These are phyloP conservation scores for Cyanodermella asteris DNA, from an alignment of 2,329 filamentous ascomycete genomes.

Conservation along the genomic window DNA sequence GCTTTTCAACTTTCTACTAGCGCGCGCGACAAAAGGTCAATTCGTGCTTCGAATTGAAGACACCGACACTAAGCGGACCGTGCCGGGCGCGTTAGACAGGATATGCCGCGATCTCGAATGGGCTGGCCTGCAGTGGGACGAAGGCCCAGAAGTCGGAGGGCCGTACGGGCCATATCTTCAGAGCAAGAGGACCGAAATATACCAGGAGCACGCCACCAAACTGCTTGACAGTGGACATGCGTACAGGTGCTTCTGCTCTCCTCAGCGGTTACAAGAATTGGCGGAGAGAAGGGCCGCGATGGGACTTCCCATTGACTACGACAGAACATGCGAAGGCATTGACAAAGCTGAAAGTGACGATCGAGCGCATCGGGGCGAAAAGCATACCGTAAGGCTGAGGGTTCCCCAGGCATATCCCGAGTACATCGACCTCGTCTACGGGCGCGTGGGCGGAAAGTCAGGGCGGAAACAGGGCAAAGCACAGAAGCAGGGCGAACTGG, in stretches of 20 bases:
- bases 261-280: constrained; percentile 45
- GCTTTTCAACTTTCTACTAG: constrained; percentile 86
- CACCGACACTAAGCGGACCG: constrained; percentile 78
- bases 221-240: constrained; percentile 52
- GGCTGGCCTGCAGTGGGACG: constrained; percentile 83
- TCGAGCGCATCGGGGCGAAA: constrained; percentile 44
- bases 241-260: constrained; percentile 82
- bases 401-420: constrained; percentile 37
- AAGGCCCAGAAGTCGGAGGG: constrained; percentile 67
- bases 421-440: constrained; percentile 65
- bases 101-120: constrained; percentile 65
- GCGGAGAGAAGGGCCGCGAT: constrained; percentile 39
- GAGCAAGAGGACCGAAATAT: constrained; percentile 59
- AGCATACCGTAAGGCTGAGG: constrained; percentile 58
- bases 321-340: constrained; percentile 52
- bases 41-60: constrained; percentile 87
- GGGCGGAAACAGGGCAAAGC: constrained; percentile 30
- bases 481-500: constrained; percentile 21
- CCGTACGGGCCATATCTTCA: constrained; percentile 59
- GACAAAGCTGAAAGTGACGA: constrained; percentile 44
- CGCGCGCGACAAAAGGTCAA: constrained; percentile 66
- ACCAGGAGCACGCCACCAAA: constrained; percentile 45
- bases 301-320: constrained; percentile 39
- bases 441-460: constrained; percentile 28
- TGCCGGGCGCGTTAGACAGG: constrained; percentile 55